Percentiles rank a stretch among this genome's conserved stretches.
These are phyloP conservation scores for Chlamydomonas sphaeroides DNA, from an alignment of 139 green algal genomes.

Conservation along the genomic window DNA sequence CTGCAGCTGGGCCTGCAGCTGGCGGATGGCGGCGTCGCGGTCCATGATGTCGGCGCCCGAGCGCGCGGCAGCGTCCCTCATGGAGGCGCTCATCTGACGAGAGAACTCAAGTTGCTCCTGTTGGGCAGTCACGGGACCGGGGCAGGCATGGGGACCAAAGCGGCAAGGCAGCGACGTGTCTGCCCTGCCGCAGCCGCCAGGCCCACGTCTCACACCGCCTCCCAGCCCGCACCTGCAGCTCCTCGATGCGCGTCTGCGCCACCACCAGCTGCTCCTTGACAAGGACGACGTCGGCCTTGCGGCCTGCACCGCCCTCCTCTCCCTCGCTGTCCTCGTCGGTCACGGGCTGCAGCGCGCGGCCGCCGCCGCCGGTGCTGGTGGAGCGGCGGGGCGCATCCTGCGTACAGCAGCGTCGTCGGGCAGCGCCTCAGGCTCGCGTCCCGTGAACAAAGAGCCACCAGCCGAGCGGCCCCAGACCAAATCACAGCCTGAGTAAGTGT, in stretches of 20 bases:
- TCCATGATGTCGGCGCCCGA: not conserved
- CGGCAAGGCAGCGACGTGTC: too few relatives aligned
- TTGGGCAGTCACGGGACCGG: too few relatives aligned
- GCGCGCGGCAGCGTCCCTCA: not conserved
- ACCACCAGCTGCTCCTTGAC: not conserved
- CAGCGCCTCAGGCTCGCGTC: too few relatives aligned
- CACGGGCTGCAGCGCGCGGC: not conserved
- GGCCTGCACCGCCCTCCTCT: not conserved
- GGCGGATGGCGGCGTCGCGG: not conserved
- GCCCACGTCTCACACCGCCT: too few relatives aligned
- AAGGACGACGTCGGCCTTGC: not conserved
- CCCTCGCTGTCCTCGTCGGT: not conserved
- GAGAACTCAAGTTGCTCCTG: not conserved
- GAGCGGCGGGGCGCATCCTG: not conserved
- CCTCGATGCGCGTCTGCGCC: not conserved
- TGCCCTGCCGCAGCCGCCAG: too few relatives aligned
- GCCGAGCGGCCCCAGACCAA: too few relatives aligned
- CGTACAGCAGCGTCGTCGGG: too few relatives aligned
- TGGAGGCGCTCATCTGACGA: too few relatives aligned
- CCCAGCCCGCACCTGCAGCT: not conserved
- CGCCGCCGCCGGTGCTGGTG: not conserved
- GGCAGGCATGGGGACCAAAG: too few relatives aligned
- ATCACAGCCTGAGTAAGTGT: too few relatives aligned
- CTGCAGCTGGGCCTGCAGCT: not conserved
- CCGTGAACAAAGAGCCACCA: too few relatives aligned